Evolutionary conservation across 31 red algal genomes (phyloP), one percentile per base, ranked within the genome.

Genomic region (Asparagopsis taxiformis): DNA sequence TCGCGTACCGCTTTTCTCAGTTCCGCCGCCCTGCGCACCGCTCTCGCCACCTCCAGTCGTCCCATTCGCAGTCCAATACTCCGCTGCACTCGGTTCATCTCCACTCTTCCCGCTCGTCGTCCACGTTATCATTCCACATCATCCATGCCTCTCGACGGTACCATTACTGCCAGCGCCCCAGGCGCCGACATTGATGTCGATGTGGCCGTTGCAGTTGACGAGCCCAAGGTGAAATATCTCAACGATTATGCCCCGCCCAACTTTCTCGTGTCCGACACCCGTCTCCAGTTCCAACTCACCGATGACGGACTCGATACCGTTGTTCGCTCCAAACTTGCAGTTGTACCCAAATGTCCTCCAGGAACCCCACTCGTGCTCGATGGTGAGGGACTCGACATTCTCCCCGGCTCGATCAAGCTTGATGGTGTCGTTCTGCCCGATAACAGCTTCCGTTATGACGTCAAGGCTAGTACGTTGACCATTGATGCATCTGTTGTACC

Each of bases 181-280:
- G 30, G 13, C 20, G 32, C 22, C 16, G 46, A 58, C 16, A 33
- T 62, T 31, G 26, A 20, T 0, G 25, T 31, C 7, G 36, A 56
- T 17, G 21, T 51, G n/a, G 61, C 57, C 11, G 72, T 59, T 31
- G 56, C 56, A 28, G 25, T 61, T 0, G 19, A 50, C 28, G 78
- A 82, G 43, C 90, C 80, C 20, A 65, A 60, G 26, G 79, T 85
- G 10, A 88, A 79, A 26, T 78, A 75, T 53, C 71, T 79, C 23
- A 62, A 51, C 11, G 94, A 97, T 81, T 97, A 97, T 39, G 72
- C 62, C 20, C 87, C 81, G 26, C 94, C 94, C n/a, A 28, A 56
- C 23, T 97, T 70, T 61, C 75, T 84, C 24, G 83, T 97, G 25
- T 65, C 70, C 23, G 48, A 80, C 35, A 69, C 79, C 2, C 65